phyloP scores from a whole-genome alignment of 495 filamentous ascomycete species.

The Penicillium herquei region DNA sequence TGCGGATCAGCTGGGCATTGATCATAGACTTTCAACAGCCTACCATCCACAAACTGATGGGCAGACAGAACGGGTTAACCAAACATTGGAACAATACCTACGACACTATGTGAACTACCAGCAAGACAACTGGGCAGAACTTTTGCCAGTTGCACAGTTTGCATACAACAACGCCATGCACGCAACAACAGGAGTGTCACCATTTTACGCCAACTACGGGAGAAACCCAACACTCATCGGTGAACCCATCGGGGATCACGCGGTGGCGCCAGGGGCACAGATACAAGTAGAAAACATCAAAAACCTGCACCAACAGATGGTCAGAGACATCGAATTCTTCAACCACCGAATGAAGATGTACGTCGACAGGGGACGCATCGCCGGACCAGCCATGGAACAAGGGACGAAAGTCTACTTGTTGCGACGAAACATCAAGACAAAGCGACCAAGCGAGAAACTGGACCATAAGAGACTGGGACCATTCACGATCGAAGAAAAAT shows the following conservation, averaged over 20 bases:
- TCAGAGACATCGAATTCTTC: no score
- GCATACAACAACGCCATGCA: constrained; percentile 17
- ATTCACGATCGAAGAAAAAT: constrained; percentile 12
- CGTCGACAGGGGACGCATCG: background rate
- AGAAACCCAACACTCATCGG: background rate
- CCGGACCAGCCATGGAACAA: background rate
- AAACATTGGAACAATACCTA: constrained; percentile 22
- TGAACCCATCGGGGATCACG: background rate
- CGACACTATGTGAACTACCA: constrained; percentile 24
- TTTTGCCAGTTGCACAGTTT: constrained; percentile 26
- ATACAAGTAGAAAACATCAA: background rate
- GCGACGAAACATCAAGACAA: constrained; percentile 4
- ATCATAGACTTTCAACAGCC: constrained; percentile 17
- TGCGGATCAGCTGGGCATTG: background rate
- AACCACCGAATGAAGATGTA: background rate
- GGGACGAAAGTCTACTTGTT: constrained; percentile 5
- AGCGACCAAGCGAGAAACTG: constrained; percentile 7
- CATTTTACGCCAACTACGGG: constrained; percentile 21
- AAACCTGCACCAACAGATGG: background rate
- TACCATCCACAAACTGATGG: constrained; percentile 30
- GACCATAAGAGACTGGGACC: constrained; percentile 6
- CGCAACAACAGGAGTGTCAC: background rate
- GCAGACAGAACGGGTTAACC: constrained; percentile 25
- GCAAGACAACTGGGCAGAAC: constrained; percentile 28
- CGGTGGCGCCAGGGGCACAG: no score